A percentile compares a stretch with the other conserved stretches of the same genome.
phyloP scores from a whole-genome alignment of 2,329 filamentous ascomycete species.

The Aspergillus eucalypticola region DNA sequence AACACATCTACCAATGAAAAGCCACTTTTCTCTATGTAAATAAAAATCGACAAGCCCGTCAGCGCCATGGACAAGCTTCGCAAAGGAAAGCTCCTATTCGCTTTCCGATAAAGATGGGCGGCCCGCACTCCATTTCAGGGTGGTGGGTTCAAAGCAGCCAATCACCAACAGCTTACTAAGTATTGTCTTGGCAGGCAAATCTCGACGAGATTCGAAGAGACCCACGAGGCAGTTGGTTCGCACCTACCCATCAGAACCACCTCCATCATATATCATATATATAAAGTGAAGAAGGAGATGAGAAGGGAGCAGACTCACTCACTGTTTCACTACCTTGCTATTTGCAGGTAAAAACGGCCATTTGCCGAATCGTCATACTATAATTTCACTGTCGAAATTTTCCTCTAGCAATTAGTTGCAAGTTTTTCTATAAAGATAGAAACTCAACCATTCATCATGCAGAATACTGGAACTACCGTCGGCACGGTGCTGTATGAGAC shows the following conservation, averaged over 20 bases:
- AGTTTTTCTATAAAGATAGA: neutral
- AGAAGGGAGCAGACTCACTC: neutral
- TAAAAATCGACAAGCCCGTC: constrained; percentile 29
- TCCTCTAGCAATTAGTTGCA: neutral
- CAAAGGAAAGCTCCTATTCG: constrained; percentile 20
- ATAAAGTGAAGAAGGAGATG: neutral
- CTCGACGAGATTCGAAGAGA: no score
- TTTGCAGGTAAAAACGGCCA: neutral
- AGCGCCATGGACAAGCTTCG: constrained; percentile 29
- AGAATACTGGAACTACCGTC: constrained; percentile 14
- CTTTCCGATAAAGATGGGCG: no score
- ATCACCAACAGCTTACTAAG: no score
- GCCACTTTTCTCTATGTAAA: neutral
- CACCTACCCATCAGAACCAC: no score
- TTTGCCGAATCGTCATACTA: neutral
- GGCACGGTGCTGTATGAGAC: constrained; percentile 30
- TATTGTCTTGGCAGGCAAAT: no score
- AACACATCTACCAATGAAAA: neutral
- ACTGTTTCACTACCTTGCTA: neutral
- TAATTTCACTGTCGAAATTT: neutral
- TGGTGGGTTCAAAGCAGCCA: no score
- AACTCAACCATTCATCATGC: constrained; percentile 3
- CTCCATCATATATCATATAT: neutral
- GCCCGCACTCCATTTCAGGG: no score
- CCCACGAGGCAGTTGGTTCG: no score